Conservation (phyloP, 2,329 filamentous ascomycete genomes). For the Thelonectria discophora region DNA sequence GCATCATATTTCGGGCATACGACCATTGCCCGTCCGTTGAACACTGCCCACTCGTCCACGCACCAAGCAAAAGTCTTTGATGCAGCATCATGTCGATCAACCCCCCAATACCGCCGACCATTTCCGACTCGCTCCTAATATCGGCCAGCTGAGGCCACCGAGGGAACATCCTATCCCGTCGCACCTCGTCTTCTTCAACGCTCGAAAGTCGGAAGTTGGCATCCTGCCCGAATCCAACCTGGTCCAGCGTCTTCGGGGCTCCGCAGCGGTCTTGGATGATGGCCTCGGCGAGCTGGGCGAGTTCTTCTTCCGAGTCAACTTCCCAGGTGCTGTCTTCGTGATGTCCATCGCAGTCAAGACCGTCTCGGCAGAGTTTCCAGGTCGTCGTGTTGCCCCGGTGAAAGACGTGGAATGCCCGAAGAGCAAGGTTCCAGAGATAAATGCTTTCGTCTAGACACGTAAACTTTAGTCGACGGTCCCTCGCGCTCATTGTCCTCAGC, state of each 20-base stretch:
- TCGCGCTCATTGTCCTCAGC: not conserved
- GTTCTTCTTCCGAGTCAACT: not conserved
- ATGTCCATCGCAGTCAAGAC: not conserved
- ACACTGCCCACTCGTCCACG: not conserved
- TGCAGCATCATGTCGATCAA: slow-evolving; percentile 10
- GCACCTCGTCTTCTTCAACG: not conserved
- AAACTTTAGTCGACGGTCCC: not conserved
- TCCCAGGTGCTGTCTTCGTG: slow-evolving; percentile 4
- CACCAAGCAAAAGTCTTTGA: not conserved
- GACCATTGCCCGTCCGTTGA: not conserved
- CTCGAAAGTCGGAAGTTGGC: not conserved
- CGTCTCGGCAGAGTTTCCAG: slow-evolving; percentile 3
- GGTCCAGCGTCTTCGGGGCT: not conserved
- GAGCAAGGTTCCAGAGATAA: slow-evolving; percentile 1
- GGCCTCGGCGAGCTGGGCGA: not conserved
- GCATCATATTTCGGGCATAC: not conserved
- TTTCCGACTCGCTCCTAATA: not conserved
- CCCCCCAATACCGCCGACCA: not conserved
- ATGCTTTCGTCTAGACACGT: not conserved
- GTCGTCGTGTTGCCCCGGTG: not conserved
- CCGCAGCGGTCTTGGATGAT: not conserved
- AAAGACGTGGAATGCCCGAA: slow-evolving; percentile 12
- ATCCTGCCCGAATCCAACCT: not conserved
- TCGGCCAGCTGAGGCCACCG: not conserved
- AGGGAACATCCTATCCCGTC: not conserved